Conservation (phyloP, 805 yeast species). For the Alloascoidea hylecoeti region DNA sequence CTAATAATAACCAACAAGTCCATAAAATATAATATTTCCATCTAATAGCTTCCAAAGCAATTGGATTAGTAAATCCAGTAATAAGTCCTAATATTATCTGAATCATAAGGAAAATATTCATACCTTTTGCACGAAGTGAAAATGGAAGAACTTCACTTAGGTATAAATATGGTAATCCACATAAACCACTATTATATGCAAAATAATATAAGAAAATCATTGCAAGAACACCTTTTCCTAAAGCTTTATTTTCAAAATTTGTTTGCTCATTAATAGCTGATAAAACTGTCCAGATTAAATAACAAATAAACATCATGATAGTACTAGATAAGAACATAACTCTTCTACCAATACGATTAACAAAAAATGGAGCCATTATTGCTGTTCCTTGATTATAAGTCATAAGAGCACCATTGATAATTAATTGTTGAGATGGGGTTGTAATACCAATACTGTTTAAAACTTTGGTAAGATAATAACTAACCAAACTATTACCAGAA, state of each 20-base stretch:
- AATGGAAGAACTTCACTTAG: conserved; percentile 12
- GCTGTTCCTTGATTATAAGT: conserved; percentile 26
- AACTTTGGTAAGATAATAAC: conserved; percentile 35
- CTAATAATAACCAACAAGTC: conserved; percentile 11
- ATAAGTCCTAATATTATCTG: no score
- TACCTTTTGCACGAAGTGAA: conserved; percentile 25
- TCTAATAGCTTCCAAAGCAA: conserved; percentile 22
- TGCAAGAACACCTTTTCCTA: conserved; percentile 12
- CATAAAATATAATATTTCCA: conserved; percentile 25
- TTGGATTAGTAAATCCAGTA: conserved; percentile 15
- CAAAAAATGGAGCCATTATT: conserved; percentile 13
- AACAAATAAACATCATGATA: conserved; percentile 19
- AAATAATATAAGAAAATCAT: conserved; percentile 7
- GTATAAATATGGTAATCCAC: conserved; percentile 8
- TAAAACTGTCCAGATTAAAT: conserved; percentile 26
- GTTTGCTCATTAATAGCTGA: conserved; percentile 31
- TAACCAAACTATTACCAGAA: conserved; percentile 37
- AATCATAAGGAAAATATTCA: conserved; percentile 16
- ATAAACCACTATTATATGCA: conserved; percentile 6
- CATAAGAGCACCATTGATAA: conserved; percentile 12
- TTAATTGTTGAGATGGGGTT: conserved; percentile 5
- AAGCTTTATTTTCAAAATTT: conserved; percentile 21
- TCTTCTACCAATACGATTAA: conserved; percentile 21
- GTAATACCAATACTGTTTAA: conserved; percentile 38
- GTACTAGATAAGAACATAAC: conserved; percentile 20